A percentile compares a stretch with the other conserved stretches of the same genome.
phyloP scores from a whole-genome alignment of 352 stramenopile species.

The Globisporangium takayamanum region DNA sequence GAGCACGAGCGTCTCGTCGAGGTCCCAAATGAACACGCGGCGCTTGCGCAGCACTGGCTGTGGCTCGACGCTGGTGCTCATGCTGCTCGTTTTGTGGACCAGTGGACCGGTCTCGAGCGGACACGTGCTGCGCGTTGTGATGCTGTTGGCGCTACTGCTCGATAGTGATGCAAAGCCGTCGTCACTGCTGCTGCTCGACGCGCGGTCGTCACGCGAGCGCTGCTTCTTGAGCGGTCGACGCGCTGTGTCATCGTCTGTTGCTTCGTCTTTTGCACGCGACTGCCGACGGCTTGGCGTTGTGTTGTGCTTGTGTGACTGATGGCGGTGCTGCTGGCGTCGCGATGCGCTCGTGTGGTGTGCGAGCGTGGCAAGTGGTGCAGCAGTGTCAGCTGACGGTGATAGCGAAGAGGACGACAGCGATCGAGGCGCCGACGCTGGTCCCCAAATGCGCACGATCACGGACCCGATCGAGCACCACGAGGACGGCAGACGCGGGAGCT shows the following conservation, averaged over 20 bases:
- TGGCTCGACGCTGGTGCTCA: neutral
- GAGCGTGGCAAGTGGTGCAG: neutral
- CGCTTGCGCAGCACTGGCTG: constrained; percentile 6
- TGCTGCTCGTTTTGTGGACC: neutral
- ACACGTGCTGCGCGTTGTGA: neutral
- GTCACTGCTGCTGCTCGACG: neutral
- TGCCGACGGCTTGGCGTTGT: neutral
- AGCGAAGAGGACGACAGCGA: neutral
- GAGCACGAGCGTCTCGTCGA: constrained; percentile 78
- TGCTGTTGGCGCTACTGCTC: neutral
- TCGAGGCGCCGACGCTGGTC: constrained; percentile 12
- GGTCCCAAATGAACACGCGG: constrained; percentile 76
- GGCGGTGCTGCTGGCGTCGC: neutral
- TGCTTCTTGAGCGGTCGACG: constrained; percentile 32
- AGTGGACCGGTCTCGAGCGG: neutral
- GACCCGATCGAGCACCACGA: constrained; percentile 4
- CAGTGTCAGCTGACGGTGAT: neutral
- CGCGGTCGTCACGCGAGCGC: constrained; percentile 10
- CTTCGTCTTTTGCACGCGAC: neutral
- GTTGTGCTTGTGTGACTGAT: neutral
- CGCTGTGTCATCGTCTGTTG: constrained; percentile 14
- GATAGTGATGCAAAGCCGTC: neutral
- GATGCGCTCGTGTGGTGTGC: neutral
- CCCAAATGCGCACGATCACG: constrained; percentile 5
- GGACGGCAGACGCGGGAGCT: constrained; percentile 20